Percentiles rank a stretch among this genome's conserved stretches.
Conservation (phyloP, 202 grass and related monocot genomes). For the Setaria italica region DNA sequence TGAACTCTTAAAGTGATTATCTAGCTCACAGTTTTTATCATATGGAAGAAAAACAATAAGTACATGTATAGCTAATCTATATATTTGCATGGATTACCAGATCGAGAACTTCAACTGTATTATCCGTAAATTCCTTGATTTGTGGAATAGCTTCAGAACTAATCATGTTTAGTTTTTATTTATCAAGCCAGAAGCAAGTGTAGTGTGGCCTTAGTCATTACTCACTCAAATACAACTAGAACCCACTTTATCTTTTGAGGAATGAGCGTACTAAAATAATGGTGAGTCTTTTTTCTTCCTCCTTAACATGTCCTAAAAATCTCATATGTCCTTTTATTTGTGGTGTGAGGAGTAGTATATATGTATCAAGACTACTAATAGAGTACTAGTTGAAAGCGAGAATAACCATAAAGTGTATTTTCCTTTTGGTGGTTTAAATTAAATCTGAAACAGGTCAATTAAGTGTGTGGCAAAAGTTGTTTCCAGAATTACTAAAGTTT, state of each 20-base stretch:
- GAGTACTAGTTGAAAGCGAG: background rate
- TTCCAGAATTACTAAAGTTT: conserved; percentile 36
- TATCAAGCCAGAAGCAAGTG: background rate
- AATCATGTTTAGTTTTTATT: background rate
- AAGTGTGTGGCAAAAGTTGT: background rate
- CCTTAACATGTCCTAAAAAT: background rate
- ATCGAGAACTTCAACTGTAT: background rate
- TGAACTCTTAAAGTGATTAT: no score
- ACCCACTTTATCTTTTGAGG: background rate
- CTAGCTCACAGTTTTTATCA: background rate
- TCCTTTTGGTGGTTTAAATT: conserved; percentile 25
- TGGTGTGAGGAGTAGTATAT: background rate
- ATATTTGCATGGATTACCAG: background rate
- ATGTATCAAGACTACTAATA: background rate
- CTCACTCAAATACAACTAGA: background rate
- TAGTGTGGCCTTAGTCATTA: background rate
- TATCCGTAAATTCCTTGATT: conserved; percentile 27
- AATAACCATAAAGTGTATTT: conserved; percentile 33
- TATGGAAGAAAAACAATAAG: background rate
- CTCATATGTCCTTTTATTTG: background rate
- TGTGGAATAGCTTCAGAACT: background rate
- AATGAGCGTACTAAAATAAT: background rate
- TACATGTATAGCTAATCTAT: background rate
- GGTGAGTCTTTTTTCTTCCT: background rate
- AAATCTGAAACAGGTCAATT: conserved; percentile 15